phyloP scores from a whole-genome alignment of 2,329 filamentous ascomycete species.

The Westerdykella ornata region DNA sequence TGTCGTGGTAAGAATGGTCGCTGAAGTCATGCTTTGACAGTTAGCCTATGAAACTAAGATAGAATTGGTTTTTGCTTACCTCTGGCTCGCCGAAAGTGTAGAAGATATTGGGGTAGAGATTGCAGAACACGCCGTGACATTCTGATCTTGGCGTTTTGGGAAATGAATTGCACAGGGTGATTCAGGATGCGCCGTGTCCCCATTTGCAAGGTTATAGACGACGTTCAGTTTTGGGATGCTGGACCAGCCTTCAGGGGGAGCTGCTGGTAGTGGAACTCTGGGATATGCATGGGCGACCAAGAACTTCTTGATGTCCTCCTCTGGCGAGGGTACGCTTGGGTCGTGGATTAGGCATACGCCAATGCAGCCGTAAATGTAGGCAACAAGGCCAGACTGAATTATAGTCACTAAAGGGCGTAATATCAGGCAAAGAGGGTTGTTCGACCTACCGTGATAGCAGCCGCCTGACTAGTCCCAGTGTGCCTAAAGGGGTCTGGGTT shows the following conservation, averaged over 20 bases:
- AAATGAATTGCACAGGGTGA: background rate
- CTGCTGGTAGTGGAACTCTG: background rate
- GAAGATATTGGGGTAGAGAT: background rate
- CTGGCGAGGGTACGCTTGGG: background rate
- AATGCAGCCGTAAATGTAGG: slow-evolving; percentile 1
- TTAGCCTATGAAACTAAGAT: background rate
- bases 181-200: background rate
- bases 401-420: background rate
- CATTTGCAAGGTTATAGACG: background rate
- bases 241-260: background rate
- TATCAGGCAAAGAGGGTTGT: background rate
- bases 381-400: slow-evolving; percentile 3
- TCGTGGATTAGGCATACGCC: too few species aligned
- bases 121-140: background rate
- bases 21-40: background rate
- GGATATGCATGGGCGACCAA: slow-evolving; percentile 3
- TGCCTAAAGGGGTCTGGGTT: background rate
- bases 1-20: background rate
- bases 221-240: background rate
- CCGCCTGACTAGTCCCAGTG: slow-evolving; percentile 4
- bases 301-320: slow-evolving; percentile 3
- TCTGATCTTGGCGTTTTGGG: background rate
- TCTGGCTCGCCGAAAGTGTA: background rate
- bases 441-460: slow-evolving; percentile 4
- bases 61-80: too few species aligned